Evolutionary conservation across 495 filamentous ascomycete genomes (phyloP).

Genomic region (Trichoderma reesei): DNA sequence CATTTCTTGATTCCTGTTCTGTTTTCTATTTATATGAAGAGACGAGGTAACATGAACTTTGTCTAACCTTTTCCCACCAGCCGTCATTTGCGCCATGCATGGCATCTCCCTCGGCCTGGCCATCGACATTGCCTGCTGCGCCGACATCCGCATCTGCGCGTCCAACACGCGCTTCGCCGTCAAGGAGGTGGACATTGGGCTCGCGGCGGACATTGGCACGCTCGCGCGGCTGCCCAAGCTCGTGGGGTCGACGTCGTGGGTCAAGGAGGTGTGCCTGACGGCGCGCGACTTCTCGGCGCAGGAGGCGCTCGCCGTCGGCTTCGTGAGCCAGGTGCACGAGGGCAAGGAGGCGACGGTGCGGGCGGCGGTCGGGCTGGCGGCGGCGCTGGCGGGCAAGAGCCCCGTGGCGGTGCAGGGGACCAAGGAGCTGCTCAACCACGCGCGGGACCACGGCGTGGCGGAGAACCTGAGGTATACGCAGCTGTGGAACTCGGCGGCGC

Average conservation of each 20-base stretch:
- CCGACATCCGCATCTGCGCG: conserved; percentile 70
- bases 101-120: conserved; percentile 73
- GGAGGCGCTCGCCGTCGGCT: conserved; percentile 74
- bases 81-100: conserved; percentile 78
- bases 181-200: conserved; percentile 91
- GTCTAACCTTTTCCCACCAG: conserved; percentile 24
- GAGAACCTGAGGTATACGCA: conserved; percentile 81
- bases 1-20: neutral
- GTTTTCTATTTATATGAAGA: too few species aligned
- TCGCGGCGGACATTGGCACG: conserved; percentile 91
- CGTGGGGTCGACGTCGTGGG: conserved; percentile 70
- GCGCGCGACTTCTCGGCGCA: conserved; percentile 67
- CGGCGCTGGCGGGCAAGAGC: conserved; percentile 66
- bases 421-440: conserved; percentile 85
- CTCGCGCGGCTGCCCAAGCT: conserved; percentile 76
- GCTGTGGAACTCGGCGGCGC: conserved; percentile 74
- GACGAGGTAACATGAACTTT: neutral
- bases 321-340: conserved; percentile 70
- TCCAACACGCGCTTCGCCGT: conserved; percentile 59
- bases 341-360: conserved; percentile 51
- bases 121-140: conserved; percentile 69
- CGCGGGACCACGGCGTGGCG: conserved; percentile 63
- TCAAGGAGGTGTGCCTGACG: conserved; percentile 80
- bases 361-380: conserved; percentile 56
- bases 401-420: conserved; percentile 88